These are phyloP conservation scores for Collariella sp. DNA, from an alignment of 495 filamentous ascomycete species.

Conservation along the genomic window DNA sequence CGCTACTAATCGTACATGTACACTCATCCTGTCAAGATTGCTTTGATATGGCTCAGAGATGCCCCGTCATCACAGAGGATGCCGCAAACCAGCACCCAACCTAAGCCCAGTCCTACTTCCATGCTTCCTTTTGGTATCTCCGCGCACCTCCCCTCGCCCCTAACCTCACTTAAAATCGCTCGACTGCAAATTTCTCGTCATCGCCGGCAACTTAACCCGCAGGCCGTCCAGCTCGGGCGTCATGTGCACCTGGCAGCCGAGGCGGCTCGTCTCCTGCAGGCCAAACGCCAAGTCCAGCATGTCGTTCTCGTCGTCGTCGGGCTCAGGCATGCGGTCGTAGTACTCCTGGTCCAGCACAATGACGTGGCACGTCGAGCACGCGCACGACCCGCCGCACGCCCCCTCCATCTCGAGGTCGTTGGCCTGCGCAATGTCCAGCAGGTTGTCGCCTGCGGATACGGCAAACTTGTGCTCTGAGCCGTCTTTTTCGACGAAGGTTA, in stretches of 20 bases:
- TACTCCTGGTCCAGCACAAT: slow-evolving; percentile 75
- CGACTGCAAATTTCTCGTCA: slow-evolving; percentile 94
- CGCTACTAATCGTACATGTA: not conserved
- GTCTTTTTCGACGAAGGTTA: slow-evolving; percentile 96
- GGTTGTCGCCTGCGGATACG: slow-evolving; percentile 78
- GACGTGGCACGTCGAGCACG: slow-evolving; percentile 95
- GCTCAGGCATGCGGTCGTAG: slow-evolving; percentile 89
- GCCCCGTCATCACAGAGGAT: not conserved
- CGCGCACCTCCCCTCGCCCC: slow-evolving; percentile 6
- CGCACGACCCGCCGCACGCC: slow-evolving; percentile 91
- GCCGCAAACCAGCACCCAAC: not conserved
- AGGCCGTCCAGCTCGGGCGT: slow-evolving; percentile 79
- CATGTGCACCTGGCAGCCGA: slow-evolving; percentile 94
- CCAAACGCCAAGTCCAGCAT: slow-evolving; percentile 98
- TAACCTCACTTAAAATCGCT: slow-evolving; percentile 64
- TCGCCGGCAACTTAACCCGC: slow-evolving; percentile 71
- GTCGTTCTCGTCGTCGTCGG: slow-evolving; percentile 96
- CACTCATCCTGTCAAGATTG: not conserved
- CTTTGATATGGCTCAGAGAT: not conserved
- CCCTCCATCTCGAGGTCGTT: slow-evolving; percentile 98
- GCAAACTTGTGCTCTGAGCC: slow-evolving; percentile 62
- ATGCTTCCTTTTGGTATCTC: slow-evolving; percentile 24
- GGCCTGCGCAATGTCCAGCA: slow-evolving; percentile 88
- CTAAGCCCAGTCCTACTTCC: not conserved
- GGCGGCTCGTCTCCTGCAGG: slow-evolving; percentile 86